These are phyloP conservation scores for Ophiostoma sp. DNA, from an alignment of 2,329 filamentous ascomycete genomes.

Conservation along the genomic window DNA sequence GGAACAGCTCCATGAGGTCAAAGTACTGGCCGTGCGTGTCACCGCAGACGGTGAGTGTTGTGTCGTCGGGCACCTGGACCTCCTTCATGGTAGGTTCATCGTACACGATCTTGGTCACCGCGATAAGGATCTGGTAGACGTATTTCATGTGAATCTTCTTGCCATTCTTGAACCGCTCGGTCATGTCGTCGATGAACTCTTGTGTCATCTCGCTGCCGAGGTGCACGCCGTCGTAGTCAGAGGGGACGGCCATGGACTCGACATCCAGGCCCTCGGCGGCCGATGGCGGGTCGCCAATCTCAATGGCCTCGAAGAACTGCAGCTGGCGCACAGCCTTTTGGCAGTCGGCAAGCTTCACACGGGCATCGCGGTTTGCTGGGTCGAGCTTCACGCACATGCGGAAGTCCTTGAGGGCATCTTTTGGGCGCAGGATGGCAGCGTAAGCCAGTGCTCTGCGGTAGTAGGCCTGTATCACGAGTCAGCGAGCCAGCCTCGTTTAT, in stretches of 20 bases:
- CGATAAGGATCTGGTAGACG: conserved; percentile 90
- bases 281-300: conserved; percentile 85
- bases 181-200: conserved; percentile 98
- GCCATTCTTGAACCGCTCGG: conserved; percentile 86
- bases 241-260: conserved; percentile 75
- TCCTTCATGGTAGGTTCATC: conserved; percentile 97
- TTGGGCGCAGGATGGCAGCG: conserved; percentile 81
- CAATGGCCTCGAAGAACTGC: conserved; percentile 92
- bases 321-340: conserved; percentile 89
- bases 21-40: conserved; percentile 99
- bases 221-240: conserved; percentile 75
- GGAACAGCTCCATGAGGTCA: conserved; percentile 93
- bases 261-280: conserved; percentile 86
- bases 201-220: conserved; percentile 83
- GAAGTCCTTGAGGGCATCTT: conserved; percentile 87
- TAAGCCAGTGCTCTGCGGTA: conserved; percentile 89
- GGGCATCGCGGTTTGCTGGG: conserved; percentile 82
- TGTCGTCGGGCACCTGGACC: conserved; percentile 69
- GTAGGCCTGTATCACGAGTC: conserved; percentile 59
- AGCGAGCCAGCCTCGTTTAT: too few relatives aligned
- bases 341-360: conserved; percentile 84
- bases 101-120: conserved; percentile 82
- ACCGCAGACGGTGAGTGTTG: conserved; percentile 86
- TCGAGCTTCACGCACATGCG: conserved; percentile 83
- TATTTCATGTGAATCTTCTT: conserved; percentile 97